These are phyloP conservation scores for Gracilariopsis chorda DNA, from an alignment of 23 red algal genomes.

Conservation along the genomic window DNA sequence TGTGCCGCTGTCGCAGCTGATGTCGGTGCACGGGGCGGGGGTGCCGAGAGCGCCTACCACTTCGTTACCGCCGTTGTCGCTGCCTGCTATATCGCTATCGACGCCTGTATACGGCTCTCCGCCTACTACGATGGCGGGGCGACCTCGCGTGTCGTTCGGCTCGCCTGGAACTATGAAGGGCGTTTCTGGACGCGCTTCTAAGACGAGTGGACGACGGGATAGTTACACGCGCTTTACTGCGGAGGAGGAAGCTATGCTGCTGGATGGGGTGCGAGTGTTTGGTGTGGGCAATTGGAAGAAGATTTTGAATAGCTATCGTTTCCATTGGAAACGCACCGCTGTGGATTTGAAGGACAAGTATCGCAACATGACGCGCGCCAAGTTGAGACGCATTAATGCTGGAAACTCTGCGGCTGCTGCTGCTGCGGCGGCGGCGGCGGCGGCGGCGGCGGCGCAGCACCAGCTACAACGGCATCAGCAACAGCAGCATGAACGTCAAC, in stretches of 20 bases:
- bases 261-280: constrained; percentile 75
- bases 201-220: constrained; percentile 49
- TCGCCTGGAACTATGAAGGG: not conserved
- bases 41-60: not conserved
- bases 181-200: not conserved
- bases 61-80: not conserved
- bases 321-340: constrained; percentile 78
- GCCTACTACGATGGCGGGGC: not conserved
- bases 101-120: not conserved
- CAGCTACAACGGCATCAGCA: not conserved
- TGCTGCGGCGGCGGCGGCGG: not conserved
- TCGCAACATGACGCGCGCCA: constrained; percentile 74
- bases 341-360: constrained; percentile 89
- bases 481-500: no score
- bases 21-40: not conserved
- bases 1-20: not conserved
- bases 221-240: constrained; percentile 79
- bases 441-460: not conserved
- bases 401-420: not conserved
- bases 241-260: constrained; percentile 73
- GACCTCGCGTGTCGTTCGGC: not conserved
- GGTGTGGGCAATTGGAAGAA: constrained; percentile 87
- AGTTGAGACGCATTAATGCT: constrained; percentile 47
- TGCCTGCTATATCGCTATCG: not conserved
- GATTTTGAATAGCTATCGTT: constrained; percentile 68